phyloP scores from a whole-genome alignment of 2,329 filamentous ascomycete species.

The Stagonosporopsis rhizophila region DNA sequence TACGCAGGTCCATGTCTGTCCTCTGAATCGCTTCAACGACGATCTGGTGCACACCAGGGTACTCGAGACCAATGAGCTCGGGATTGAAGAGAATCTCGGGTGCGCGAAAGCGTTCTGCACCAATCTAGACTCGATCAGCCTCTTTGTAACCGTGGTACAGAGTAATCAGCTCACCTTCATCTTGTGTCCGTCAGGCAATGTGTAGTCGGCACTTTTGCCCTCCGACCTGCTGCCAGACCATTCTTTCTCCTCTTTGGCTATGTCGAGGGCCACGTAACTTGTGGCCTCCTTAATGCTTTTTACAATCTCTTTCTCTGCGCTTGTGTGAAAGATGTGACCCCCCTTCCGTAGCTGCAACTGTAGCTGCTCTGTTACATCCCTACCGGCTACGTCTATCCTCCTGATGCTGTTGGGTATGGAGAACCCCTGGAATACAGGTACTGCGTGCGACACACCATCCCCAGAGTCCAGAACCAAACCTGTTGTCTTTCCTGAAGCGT shows the following conservation, averaged over 20 bases:
- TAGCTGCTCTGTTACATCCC: constrained; percentile 95
- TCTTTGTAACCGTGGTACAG: constrained; percentile 7
- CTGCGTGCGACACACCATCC: constrained; percentile 95
- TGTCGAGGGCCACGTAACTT: constrained; percentile 88
- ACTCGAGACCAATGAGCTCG: constrained; percentile 95
- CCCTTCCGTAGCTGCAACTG: constrained; percentile 90
- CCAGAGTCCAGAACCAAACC: constrained; percentile 95
- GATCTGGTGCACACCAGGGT: constrained; percentile 96
- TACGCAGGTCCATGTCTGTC: constrained; percentile 94
- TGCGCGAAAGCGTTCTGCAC: constrained; percentile 91
- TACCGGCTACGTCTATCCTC: constrained; percentile 92
- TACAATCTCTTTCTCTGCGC: constrained; percentile 99
- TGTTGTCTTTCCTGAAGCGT: constrained; percentile 93
- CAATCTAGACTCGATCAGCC: constrained; percentile 66
- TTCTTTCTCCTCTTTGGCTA: constrained; percentile 94
- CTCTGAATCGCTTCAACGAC: constrained; percentile 95
- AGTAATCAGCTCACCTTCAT: constrained; percentile 70
- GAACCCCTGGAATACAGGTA: constrained; percentile 97
- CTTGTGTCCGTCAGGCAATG: constrained; percentile 89
- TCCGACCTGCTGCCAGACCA: constrained; percentile 82
- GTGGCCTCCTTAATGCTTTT: constrained; percentile 95
- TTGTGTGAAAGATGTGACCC: constrained; percentile 95
- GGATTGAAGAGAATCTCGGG: constrained; percentile 98
- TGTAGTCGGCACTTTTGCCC: constrained; percentile 83
- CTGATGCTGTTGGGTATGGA: constrained; percentile 95